Conservation (phyloP, 2,329 filamentous ascomycete species). For the Dissoconium aciculare region DNA sequence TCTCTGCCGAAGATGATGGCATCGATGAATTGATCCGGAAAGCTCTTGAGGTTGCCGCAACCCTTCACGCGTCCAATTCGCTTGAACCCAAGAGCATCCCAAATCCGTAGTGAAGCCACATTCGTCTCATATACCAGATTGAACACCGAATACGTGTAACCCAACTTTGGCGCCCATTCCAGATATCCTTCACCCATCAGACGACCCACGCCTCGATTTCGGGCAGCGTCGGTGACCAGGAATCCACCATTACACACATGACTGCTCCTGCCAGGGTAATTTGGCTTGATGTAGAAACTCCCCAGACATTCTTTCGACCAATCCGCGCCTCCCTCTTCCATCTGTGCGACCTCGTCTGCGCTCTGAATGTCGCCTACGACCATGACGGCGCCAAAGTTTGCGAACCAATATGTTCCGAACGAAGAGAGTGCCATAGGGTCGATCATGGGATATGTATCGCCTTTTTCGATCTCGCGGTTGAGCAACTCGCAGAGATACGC, state of each 20-base stretch:
- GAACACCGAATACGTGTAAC: conserved; percentile 86
- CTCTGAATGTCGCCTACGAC: conserved; percentile 59
- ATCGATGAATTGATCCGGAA: conserved; percentile 33
- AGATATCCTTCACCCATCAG: conserved; percentile 39
- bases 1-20: conserved; percentile 48
- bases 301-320: conserved; percentile 73
- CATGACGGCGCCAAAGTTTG: conserved; percentile 81
- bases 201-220: conserved; percentile 36
- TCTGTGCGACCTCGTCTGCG: conserved; percentile 36
- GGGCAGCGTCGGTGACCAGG: conserved; percentile 32
- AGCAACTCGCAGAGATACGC: conserved; percentile 69
- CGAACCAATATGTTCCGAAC: conserved; percentile 79
- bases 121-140: conserved; percentile 92
- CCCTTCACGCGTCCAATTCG: conserved; percentile 64
- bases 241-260: conserved; percentile 63
- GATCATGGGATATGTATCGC: conserved; percentile 82
- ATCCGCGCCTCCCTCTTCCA: conserved; percentile 38
- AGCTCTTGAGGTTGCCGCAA: conserved; percentile 35
- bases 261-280: conserved; percentile 79
- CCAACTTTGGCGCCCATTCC: conserved; percentile 41
- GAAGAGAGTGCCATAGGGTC: conserved; percentile 57
- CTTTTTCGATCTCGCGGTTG: conserved; percentile 80
- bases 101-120: conserved; percentile 75
- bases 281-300: conserved; percentile 88
- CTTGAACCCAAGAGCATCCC: conserved; percentile 86